A percentile compares a stretch with the other conserved stretches of the same genome.
Conservation (phyloP, 192 early-diverging fungal species). For the Entomortierella lignicola region DNA sequence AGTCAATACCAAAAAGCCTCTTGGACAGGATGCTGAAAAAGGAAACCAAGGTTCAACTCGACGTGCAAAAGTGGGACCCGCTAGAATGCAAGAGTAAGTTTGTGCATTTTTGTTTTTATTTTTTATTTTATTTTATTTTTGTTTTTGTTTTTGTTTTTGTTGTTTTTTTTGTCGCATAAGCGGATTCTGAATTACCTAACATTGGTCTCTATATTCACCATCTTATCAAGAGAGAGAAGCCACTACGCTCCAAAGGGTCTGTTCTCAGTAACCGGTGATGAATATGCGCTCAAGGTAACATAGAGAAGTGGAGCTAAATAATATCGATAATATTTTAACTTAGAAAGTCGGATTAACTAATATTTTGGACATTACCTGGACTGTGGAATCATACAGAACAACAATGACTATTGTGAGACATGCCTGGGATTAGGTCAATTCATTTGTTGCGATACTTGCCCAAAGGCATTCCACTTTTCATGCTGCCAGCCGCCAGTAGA, state of each 20-base stretch:
- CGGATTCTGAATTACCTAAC: no score
- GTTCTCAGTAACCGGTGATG: conserved; percentile 16
- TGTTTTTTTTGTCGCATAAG: neutral
- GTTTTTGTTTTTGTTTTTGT: neutral
- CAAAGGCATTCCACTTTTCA: conserved; percentile 55
- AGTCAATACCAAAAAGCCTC: neutral
- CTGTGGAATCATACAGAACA: conserved; percentile 11
- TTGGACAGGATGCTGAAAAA: neutral
- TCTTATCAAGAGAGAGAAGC: neutral
- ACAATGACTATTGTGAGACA: conserved; percentile 56
- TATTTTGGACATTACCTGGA: neutral
- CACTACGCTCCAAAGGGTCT: conserved; percentile 3
- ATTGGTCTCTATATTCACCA: neutral
- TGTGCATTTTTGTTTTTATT: neutral
- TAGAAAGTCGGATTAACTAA: no score
- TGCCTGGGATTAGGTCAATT: conserved; percentile 47
- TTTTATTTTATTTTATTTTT: neutral
- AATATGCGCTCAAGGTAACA: conserved; percentile 24
- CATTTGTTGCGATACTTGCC: conserved; percentile 57
- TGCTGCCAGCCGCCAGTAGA: conserved; percentile 56
- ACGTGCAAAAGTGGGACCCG: neutral
- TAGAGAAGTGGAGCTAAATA: neutral
- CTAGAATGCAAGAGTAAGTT: neutral
- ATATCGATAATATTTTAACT: no score
- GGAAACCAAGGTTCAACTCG: neutral